Conservation (phyloP, 495 filamentous ascomycete species). For the Bacidia gigantensis region DNA sequence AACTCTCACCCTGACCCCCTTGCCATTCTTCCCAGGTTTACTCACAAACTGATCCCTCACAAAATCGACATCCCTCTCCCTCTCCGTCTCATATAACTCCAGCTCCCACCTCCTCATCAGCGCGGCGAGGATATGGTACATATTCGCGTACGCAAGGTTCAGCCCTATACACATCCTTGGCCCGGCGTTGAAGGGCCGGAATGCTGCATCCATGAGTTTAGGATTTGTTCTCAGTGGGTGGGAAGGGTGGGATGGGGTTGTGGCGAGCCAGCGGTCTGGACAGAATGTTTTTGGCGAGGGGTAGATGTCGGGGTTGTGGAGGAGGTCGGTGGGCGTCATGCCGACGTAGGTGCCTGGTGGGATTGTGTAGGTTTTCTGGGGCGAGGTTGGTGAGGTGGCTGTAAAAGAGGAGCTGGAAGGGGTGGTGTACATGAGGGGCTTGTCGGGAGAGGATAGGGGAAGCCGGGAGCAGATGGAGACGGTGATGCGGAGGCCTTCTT, state of each 20-base stretch:
- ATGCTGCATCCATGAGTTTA: slow-evolving; percentile 6
- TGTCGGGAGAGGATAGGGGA: slow-evolving; percentile 17
- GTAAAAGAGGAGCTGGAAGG: not conserved
- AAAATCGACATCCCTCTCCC: not conserved
- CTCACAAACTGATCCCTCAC: slow-evolving; percentile 17
- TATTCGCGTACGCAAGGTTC: slow-evolving; percentile 4
- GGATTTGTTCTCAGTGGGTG: slow-evolving; percentile 5
- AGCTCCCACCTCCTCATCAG: slow-evolving; percentile 7
- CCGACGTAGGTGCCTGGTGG: slow-evolving; percentile 16
- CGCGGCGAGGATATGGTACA: slow-evolving; percentile 8
- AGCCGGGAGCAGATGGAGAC: slow-evolving; percentile 19
- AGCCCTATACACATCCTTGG: slow-evolving; percentile 12
- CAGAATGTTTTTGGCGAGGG: not conserved
- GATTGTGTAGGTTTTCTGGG: slow-evolving; percentile 9
- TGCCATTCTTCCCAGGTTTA: slow-evolving; percentile 22
- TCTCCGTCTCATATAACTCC: slow-evolving; percentile 18
- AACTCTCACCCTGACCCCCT: slow-evolving; percentile 2
- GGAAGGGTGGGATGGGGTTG: slow-evolving; percentile 15
- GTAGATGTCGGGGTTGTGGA: not conserved
- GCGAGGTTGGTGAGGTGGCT: not conserved
- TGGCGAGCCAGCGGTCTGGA: not conserved
- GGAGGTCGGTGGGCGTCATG: slow-evolving; percentile 9
- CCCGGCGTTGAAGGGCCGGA: slow-evolving; percentile 7
- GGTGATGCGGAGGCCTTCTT: slow-evolving; percentile 30
- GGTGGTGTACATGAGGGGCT: slow-evolving; percentile 11